A percentile compares a stretch with the other conserved stretches of the same genome.
Evolutionary conservation across 768 basidiomycete species (phyloP).

Genomic region (Glaciozyma antarctica): DNA sequence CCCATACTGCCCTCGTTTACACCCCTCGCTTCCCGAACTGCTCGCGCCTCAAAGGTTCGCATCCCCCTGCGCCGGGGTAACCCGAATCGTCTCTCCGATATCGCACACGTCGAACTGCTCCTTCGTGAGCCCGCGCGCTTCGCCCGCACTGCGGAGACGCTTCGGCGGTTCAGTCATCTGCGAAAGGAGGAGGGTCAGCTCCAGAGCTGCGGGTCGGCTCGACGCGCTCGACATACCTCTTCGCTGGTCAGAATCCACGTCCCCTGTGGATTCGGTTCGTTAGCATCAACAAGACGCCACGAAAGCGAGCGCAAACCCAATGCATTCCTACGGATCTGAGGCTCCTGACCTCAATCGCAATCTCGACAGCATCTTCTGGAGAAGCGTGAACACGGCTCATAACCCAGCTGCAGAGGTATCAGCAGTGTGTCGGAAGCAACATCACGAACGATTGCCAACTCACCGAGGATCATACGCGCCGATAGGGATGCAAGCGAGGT

Average conservation of each 20-base stretch:
- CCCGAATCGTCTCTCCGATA: constrained; percentile 44
- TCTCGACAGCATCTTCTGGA: constrained; percentile 58
- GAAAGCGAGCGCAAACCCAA: neutral
- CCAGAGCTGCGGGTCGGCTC: neutral
- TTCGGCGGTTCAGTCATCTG: constrained; percentile 55
- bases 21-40: neutral
- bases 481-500: constrained; percentile 57
- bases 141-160: constrained; percentile 49
- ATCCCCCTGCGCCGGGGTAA: neutral
- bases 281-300: neutral
- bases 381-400: constrained; percentile 49
- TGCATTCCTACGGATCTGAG: constrained; percentile 57
- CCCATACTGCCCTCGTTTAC: neutral
- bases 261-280: constrained; percentile 36
- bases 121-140: constrained; percentile 48
- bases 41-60: neutral
- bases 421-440: neutral
- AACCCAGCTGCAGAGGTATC: neutral
- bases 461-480: constrained; percentile 54
- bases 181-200: constrained; percentile 28
- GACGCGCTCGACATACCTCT: constrained; percentile 12
- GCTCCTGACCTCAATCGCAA: constrained; percentile 51
- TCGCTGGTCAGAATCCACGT: constrained; percentile 52
- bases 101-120: constrained; percentile 52
- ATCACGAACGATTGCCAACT: neutral